phyloP scores from a whole-genome alignment of 441 rosid genomes.

The Dalechampia spathulata region DNA sequence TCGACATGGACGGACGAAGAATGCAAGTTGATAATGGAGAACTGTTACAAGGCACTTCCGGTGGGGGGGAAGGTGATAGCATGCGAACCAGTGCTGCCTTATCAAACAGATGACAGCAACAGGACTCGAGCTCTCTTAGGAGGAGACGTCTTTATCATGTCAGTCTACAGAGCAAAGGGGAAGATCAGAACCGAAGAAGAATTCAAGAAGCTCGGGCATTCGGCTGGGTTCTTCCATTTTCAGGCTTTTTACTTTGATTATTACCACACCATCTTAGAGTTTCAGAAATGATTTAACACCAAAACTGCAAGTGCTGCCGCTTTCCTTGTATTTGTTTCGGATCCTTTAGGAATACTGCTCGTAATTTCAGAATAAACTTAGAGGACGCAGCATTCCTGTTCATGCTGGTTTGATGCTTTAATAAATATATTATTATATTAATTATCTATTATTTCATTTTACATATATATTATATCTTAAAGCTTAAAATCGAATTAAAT shows the following conservation, averaged over 20 bases:
- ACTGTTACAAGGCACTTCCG: constrained; percentile 69
- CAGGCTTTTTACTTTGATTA: constrained; percentile 42
- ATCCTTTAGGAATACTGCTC: too few species aligned
- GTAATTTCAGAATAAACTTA: too few species aligned
- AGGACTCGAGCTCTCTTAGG: constrained; percentile 67
- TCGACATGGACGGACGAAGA: constrained; percentile 75
- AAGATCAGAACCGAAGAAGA: constrained; percentile 72
- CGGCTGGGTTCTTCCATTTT: constrained; percentile 54
- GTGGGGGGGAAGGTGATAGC: constrained; percentile 73
- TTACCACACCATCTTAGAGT: constrained; percentile 65
- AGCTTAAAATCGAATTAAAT: too few species aligned
- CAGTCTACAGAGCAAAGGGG: constrained; percentile 71
- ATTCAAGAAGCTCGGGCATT: constrained; percentile 49
- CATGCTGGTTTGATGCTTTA: too few species aligned
- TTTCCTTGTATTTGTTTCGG: too few species aligned
- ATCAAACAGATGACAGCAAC: constrained; percentile 53
- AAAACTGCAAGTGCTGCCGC: too few species aligned
- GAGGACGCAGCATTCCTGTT: too few species aligned
- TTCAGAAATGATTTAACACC: constrained; percentile 22
- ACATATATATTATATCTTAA: too few species aligned
- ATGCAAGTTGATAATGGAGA: constrained; percentile 71
- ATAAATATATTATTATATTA: too few species aligned
- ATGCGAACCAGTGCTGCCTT: constrained; percentile 75
- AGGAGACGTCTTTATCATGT: constrained; percentile 80
- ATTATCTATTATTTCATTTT: too few species aligned